phyloP scores from a whole-genome alignment of 1,284 basidiomycete species.

The Rhodotorula mucilaginosa region DNA sequence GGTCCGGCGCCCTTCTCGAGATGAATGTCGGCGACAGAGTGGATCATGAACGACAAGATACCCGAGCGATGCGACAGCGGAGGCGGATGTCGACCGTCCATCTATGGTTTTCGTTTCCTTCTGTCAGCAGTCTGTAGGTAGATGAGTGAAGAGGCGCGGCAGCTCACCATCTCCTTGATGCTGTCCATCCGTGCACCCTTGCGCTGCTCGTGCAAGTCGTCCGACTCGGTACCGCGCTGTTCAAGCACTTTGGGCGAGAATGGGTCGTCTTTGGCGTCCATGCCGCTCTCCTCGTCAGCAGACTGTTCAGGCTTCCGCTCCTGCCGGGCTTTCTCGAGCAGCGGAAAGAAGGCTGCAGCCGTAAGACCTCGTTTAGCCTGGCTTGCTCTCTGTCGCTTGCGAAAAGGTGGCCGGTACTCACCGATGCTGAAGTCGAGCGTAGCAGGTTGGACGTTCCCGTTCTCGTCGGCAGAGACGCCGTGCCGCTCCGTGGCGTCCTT shows the following conservation, averaged over 20 bases:
- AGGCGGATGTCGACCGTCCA: conserved; percentile 23
- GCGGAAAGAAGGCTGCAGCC: conserved; percentile 10
- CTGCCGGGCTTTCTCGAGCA: not conserved
- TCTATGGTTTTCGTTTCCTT: not conserved
- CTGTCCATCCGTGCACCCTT: conserved; percentile 6
- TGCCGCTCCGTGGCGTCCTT: not conserved
- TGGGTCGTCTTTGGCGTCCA: not conserved
- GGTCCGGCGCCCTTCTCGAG: conserved; percentile 10
- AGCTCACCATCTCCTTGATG: conserved; percentile 8
- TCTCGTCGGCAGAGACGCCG: not conserved
- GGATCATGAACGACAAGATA: conserved; percentile 36
- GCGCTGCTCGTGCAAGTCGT: conserved; percentile 10
- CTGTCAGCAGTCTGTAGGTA: too few species aligned
- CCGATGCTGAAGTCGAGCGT: conserved; percentile 9
- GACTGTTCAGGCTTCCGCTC: not conserved
- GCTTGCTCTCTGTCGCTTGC: too few species aligned
- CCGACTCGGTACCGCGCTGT: not conserved
- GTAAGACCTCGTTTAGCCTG: too few species aligned
- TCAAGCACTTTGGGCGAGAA: not conserved
- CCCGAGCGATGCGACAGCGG: conserved; percentile 27
- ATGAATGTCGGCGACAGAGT: conserved; percentile 34
- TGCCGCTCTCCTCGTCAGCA: not conserved
- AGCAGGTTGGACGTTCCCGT: not conserved
- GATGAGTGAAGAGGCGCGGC: too few species aligned
- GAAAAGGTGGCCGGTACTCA: not conserved